Evolutionary conservation across 306 rosid genomes (phyloP).

Genomic region (Citrullus amarus): DNA sequence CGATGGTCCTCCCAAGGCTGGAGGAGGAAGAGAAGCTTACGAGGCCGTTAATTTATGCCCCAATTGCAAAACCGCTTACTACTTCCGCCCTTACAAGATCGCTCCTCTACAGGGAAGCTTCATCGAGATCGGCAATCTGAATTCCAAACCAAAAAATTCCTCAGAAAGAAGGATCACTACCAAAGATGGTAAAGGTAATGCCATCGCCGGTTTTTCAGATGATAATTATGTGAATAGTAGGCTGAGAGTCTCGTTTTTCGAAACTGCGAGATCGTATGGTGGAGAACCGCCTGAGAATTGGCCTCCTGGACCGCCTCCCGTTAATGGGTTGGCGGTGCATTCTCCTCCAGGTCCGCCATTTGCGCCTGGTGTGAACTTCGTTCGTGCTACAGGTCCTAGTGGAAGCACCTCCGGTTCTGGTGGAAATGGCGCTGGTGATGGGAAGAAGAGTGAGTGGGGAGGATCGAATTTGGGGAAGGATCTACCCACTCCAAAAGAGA

Average conservation of each 20-base stretch:
- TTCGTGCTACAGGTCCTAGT: conserved; percentile 47
- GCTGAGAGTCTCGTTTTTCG: conserved; percentile 45
- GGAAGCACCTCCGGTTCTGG: conserved; percentile 18
- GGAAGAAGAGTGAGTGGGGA: conserved; percentile 63
- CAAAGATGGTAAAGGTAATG: conserved; percentile 18
- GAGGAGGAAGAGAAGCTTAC: conserved; percentile 8
- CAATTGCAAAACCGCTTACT: conserved; percentile 74
- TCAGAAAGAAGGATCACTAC: conserved; percentile 22
- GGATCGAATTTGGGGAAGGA: conserved; percentile 89
- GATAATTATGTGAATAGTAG: conserved; percentile 26
- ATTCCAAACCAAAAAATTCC: conserved; percentile 16
- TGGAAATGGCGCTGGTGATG: conserved; percentile 27
- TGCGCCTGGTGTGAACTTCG: conserved; percentile 56
- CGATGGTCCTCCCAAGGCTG: conserved; percentile 4
- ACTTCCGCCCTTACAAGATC: conserved; percentile 53
- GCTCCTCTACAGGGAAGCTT: conserved; percentile 77
- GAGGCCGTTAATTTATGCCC: conserved; percentile 80
- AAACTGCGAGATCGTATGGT: conserved; percentile 37
- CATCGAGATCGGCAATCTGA: conserved; percentile 68
- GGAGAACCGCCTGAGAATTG: conserved; percentile 70
- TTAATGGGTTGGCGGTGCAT: conserved; percentile 77
- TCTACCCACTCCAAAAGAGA: conserved; percentile 88
- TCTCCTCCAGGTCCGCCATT: conserved; percentile 91
- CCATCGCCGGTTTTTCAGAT: conserved; percentile 11
- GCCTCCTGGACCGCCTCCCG: conserved; percentile 38